These are phyloP conservation scores for Claviceps maximensis DNA, from an alignment of 2,329 filamentous ascomycete species.

Conservation along the genomic window DNA sequence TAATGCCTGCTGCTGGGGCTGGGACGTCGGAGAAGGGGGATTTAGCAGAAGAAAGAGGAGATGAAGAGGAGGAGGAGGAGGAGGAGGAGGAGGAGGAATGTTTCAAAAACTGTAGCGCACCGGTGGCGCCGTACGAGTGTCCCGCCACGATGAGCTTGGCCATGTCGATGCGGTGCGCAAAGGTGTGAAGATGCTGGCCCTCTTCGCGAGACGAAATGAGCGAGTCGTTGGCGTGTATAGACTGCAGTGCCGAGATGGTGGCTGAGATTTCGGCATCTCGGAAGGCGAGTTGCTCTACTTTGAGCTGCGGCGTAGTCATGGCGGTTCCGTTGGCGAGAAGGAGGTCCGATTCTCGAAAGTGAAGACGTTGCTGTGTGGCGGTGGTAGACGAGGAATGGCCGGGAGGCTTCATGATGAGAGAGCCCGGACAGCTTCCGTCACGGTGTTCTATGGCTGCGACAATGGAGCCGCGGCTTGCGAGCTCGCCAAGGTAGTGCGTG, in stretches of 20 bases:
- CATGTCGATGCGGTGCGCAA: slow-evolving; percentile 39
- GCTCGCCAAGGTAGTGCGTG: slow-evolving; percentile 35
- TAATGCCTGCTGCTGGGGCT: slow-evolving; percentile 44
- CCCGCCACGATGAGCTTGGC: slow-evolving; percentile 43
- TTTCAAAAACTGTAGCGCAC: slow-evolving; percentile 46
- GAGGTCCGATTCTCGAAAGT: slow-evolving; percentile 24
- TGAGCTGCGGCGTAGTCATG: slow-evolving; percentile 26
- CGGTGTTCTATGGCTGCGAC: slow-evolving; percentile 39
- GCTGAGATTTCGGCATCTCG: slow-evolving; percentile 37
- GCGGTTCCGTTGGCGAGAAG: slow-evolving; percentile 12
- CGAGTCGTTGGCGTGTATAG: slow-evolving; percentile 24
- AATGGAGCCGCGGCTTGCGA: slow-evolving; percentile 35
- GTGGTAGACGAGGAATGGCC: slow-evolving; percentile 3
- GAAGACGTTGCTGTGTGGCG: slow-evolving; percentile 19
- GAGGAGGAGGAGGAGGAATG: slow-evolving; percentile 22
- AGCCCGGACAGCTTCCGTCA: slow-evolving; percentile 36
- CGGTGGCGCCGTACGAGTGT: slow-evolving; percentile 54
- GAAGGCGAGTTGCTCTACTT: slow-evolving; percentile 33
- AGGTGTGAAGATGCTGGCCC: slow-evolving; percentile 32
- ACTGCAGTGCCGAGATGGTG: slow-evolving; percentile 25
- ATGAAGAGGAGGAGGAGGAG: slow-evolving; percentile 29
- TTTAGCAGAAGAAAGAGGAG: no score
- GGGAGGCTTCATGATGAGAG: slow-evolving; percentile 18
- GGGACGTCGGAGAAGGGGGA: no score
- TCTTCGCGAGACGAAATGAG: slow-evolving; percentile 32